These are phyloP conservation scores for Scalesia atractyloides DNA, from an alignment of 129 eudicot species.

Conservation along the genomic window DNA sequence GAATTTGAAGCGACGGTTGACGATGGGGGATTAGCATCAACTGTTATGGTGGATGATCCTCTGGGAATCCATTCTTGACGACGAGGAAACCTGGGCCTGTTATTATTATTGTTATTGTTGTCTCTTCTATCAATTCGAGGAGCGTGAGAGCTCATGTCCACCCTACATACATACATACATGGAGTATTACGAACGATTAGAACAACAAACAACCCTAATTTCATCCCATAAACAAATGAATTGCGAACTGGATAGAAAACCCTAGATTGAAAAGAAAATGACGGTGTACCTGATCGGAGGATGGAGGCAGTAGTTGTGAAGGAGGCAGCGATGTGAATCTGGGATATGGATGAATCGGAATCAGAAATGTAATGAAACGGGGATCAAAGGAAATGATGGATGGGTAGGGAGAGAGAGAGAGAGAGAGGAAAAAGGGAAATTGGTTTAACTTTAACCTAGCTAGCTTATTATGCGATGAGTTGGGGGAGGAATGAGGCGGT, in stretches of 20 bases:
- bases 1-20: slow-evolving; percentile 8
- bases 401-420: not conserved
- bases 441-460: slow-evolving; percentile 1
- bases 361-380: slow-evolving; percentile 11
- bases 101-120: not conserved
- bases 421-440: not conserved
- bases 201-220: not conserved
- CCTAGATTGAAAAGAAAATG: slow-evolving; percentile 17
- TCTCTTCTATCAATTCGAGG: slow-evolving; percentile 54
- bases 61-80: slow-evolving; percentile 85
- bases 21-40: slow-evolving; percentile 11
- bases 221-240: not conserved
- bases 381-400: not conserved
- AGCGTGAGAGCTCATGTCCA: slow-evolving; percentile 72
- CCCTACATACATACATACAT: slow-evolving; percentile 8
- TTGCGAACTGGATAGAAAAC: not conserved
- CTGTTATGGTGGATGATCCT: slow-evolving; percentile 27
- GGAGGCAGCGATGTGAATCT: too few relatives aligned
- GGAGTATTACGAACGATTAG: too few relatives aligned
- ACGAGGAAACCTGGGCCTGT: slow-evolving; percentile 45
- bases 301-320: not conserved
- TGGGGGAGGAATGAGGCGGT: slow-evolving; percentile 12
- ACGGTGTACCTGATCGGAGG: slow-evolving; percentile 29
- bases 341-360: not conserved
- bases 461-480: not conserved